Evolutionary conservation across 495 filamentous ascomycete genomes (phyloP).

Genomic region (Pyrenula massariospora): DNA sequence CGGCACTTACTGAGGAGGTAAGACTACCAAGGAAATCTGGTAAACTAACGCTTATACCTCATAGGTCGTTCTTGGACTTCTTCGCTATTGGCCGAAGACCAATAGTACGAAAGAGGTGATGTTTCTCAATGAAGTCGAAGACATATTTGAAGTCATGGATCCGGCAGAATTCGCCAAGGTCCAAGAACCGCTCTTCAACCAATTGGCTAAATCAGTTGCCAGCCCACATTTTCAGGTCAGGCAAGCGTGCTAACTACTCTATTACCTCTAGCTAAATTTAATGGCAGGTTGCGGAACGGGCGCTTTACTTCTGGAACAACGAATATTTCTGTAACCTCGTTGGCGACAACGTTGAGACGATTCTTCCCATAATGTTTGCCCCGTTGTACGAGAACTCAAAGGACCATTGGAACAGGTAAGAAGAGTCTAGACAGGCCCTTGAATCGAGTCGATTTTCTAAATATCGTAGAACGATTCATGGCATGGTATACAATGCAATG

Average conservation of each 20-base stretch:
- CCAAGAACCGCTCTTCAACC: constrained; percentile 92
- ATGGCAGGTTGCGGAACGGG: constrained; percentile 75
- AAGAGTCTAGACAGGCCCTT: too few relatives aligned
- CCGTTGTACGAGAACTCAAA: constrained; percentile 99
- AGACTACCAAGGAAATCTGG: constrained; percentile 6
- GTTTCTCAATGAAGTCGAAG: constrained; percentile 98
- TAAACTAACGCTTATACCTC: too few relatives aligned
- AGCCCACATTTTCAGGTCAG: constrained; percentile 93
- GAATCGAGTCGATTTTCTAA: too few relatives aligned
- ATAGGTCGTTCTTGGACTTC: constrained; percentile 83
- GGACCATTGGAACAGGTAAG: constrained; percentile 96
- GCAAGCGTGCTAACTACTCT: neutral
- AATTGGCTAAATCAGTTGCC: constrained; percentile 93
- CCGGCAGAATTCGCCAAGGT: constrained; percentile 97
- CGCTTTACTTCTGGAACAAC: constrained; percentile 99
- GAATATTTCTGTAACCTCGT: constrained; percentile 99
- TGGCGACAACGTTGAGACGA: constrained; percentile 97
- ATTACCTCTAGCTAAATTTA: neutral
- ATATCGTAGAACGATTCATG: constrained; percentile 76
- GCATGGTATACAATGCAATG: constrained; percentile 99
- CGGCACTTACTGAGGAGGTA: constrained; percentile 92
- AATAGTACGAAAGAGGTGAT: constrained; percentile 99
- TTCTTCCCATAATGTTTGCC: constrained; percentile 98
- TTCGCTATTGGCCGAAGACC: constrained; percentile 97
- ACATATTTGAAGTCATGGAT: constrained; percentile 99